phyloP scores from a whole-genome alignment of 495 filamentous ascomycete species.

The Cetradonia linearis region DNA sequence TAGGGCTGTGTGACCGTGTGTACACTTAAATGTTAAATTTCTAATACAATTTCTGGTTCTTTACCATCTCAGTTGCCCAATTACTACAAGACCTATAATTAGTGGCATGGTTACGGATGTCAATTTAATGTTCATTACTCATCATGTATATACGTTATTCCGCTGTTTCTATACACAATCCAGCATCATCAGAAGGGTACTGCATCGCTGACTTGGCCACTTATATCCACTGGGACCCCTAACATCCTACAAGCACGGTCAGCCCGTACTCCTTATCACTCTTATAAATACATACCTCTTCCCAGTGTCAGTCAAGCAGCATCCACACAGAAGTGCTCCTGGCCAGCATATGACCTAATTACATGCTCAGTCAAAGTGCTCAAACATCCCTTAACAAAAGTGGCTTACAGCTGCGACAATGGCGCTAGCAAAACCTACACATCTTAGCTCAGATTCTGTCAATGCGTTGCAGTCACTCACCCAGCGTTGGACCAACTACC shows the following conservation, averaged over 20 bases:
- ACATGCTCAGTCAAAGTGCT: slow-evolving; percentile 5
- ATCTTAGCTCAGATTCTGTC: slow-evolving; percentile 1
- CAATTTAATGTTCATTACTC: no score
- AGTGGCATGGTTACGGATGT: no score
- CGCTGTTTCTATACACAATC: no score
- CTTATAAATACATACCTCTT: slow-evolving; percentile 39
- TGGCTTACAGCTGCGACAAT: slow-evolving; percentile 44
- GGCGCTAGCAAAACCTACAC: slow-evolving; percentile 35
- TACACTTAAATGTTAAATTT: no score
- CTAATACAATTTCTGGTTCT: no score
- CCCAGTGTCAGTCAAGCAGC: slow-evolving; percentile 45
- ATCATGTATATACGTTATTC: no score
- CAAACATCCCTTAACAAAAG: background rate
- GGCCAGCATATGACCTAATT: slow-evolving; percentile 49
- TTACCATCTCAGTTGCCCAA: no score
- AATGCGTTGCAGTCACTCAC: slow-evolving; percentile 25
- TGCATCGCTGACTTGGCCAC: slow-evolving; percentile 42
- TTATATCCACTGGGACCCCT: slow-evolving; percentile 45
- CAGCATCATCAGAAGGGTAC: slow-evolving; percentile 36
- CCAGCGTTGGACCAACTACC: slow-evolving; percentile 50
- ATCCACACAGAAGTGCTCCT: slow-evolving; percentile 49
- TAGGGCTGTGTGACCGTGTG: no score
- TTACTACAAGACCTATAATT: no score
- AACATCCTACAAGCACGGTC: slow-evolving; percentile 36
- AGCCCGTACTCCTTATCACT: slow-evolving; percentile 8